Percentiles rank a stretch among this genome's conserved stretches.
Conservation (phyloP, 805 yeast genomes). For the Cyberlindnera americana region DNA sequence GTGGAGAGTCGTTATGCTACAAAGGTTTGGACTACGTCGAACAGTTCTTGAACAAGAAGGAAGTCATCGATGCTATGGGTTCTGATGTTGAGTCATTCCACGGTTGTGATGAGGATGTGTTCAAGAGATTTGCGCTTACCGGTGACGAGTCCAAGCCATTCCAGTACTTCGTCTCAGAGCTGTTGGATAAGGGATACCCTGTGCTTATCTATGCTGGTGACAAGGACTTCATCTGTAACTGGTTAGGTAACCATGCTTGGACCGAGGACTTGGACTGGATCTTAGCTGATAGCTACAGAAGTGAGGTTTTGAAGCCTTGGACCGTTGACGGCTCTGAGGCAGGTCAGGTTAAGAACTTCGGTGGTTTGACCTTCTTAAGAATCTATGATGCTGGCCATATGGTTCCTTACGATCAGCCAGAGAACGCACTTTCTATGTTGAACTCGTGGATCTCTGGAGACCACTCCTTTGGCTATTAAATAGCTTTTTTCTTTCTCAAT, state of each 20-base stretch:
- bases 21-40: slow-evolving; percentile 66
- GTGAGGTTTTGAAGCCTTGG: slow-evolving; percentile 42
- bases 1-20: slow-evolving; percentile 69
- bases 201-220: slow-evolving; percentile 93
- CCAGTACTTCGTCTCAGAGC: slow-evolving; percentile 66
- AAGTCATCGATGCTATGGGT: slow-evolving; percentile 74
- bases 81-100: slow-evolving; percentile 73
- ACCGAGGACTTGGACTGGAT: slow-evolving; percentile 65
- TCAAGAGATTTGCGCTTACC: slow-evolving; percentile 62
- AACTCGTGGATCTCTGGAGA: slow-evolving; percentile 69
- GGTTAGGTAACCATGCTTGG: slow-evolving; percentile 91
- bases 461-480: slow-evolving; percentile 18
- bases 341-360: slow-evolving; percentile 74
- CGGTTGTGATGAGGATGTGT: slow-evolving; percentile 67
- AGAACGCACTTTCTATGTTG: slow-evolving; percentile 62
- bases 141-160: slow-evolving; percentile 89
- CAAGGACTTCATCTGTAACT: slow-evolving; percentile 88
- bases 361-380: slow-evolving; percentile 71
- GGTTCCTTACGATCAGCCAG: slow-evolving; percentile 90
- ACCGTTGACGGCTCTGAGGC: slow-evolving; percentile 37
- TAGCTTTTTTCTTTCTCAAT: background rate
- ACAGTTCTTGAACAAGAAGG: slow-evolving; percentile 65
- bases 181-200: slow-evolving; percentile 68
- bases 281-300: slow-evolving; percentile 45
- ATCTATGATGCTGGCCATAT: slow-evolving; percentile 84